A percentile compares a stretch with the other conserved stretches of the same genome.
phyloP scores from a whole-genome alignment of 2,329 filamentous ascomycete genomes.

The Colletotrichum musae region DNA sequence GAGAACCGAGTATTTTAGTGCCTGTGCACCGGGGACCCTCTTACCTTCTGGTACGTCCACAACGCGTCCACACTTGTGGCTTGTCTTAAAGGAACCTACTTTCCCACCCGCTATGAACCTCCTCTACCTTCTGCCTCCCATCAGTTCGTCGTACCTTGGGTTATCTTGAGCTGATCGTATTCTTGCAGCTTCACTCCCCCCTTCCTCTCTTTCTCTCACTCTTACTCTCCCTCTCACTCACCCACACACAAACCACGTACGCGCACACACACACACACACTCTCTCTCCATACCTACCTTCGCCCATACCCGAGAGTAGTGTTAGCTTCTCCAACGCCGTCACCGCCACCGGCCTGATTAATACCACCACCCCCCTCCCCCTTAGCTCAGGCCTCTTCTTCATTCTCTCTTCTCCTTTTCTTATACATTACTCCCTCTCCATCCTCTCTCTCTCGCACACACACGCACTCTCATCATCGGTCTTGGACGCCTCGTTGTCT shows the following conservation, averaged over 20 bases:
- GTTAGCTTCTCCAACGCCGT: slow-evolving; percentile 28
- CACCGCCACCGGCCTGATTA: slow-evolving; percentile 38
- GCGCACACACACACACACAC: neutral
- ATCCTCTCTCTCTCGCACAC: slow-evolving; percentile 7
- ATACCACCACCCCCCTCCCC: slow-evolving; percentile 36
- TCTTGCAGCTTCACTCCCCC: slow-evolving; percentile 37
- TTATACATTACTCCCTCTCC: slow-evolving; percentile 9
- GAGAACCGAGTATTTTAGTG: slow-evolving; percentile 44
- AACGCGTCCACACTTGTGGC: slow-evolving; percentile 42
- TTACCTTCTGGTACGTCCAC: slow-evolving; percentile 43
- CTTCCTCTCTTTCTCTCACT: slow-evolving; percentile 14
- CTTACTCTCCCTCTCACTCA: slow-evolving; percentile 17
- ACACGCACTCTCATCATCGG: neutral
- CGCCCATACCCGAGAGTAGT: slow-evolving; percentile 14
- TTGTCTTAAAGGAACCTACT: slow-evolving; percentile 46
- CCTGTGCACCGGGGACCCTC: slow-evolving; percentile 45
- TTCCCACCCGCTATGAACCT: slow-evolving; percentile 44
- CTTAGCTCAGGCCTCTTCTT: slow-evolving; percentile 38
- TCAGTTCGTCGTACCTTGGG: slow-evolving; percentile 42
- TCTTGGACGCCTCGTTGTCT: slow-evolving; percentile 25
- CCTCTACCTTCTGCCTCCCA: slow-evolving; percentile 37
- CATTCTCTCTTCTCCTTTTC: slow-evolving; percentile 24
- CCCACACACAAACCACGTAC: neutral
- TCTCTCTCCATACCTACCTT: slow-evolving; percentile 4
- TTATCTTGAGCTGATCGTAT: slow-evolving; percentile 41